Evolutionary conservation across 116 monocot genomes (phyloP).

Genomic region (Dioscorea cayenensis): DNA sequence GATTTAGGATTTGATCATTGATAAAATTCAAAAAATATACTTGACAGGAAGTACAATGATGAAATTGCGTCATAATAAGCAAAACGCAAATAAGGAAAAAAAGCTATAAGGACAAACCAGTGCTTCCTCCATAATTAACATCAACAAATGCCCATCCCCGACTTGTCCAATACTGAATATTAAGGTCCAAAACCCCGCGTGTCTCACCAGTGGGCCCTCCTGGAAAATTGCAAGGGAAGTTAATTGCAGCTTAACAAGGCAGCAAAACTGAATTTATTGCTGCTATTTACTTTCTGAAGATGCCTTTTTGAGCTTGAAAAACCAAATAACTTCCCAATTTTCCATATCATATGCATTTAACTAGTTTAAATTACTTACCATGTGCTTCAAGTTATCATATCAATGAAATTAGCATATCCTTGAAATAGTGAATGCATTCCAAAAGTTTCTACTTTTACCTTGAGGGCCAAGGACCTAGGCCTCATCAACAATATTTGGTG

Average conservation of each 20-base stretch:
- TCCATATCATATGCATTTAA: no score
- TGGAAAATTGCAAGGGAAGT: constrained; percentile 18
- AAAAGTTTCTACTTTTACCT: background rate
- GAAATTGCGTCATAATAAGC: background rate
- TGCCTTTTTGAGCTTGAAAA: no score
- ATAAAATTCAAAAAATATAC: background rate
- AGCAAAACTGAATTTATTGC: background rate
- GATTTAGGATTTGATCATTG: no score
- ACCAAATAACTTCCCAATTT: no score
- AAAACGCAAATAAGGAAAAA: background rate
- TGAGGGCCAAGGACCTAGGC: background rate
- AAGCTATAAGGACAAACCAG: constrained; percentile 37
- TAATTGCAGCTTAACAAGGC: background rate
- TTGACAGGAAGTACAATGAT: background rate
- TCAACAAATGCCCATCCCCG: constrained; percentile 96
- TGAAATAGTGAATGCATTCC: background rate
- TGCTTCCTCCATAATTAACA: constrained; percentile 99
- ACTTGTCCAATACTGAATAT: constrained; percentile 93
- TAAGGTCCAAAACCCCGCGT: constrained; percentile 67
- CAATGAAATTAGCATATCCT: background rate
- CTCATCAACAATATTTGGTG: no score
- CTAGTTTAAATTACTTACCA: no score
- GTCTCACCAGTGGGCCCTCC: constrained; percentile 88
- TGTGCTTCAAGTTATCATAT: background rate
- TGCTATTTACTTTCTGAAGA: no score